Percentiles rank a stretch among this genome's conserved stretches.
Evolutionary conservation across 257 asterid genomes (phyloP).

Genomic region (Anisodus tanguticus): DNA sequence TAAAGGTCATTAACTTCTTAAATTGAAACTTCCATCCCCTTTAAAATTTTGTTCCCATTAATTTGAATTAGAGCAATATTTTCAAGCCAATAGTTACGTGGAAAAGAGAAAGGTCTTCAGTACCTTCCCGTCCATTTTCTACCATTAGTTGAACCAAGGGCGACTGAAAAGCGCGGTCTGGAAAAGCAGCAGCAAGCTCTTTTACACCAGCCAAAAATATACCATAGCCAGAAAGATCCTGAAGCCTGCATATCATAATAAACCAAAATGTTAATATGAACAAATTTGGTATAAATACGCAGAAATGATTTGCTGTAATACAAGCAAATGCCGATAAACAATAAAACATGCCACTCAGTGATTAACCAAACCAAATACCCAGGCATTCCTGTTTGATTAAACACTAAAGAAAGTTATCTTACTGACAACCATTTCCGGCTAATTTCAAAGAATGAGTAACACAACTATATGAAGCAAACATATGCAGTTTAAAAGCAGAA

Average conservation of each 20-base stretch:
- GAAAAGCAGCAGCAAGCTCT: conserved; percentile 25
- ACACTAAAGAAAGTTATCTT: no score
- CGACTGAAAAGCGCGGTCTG: conserved; percentile 25
- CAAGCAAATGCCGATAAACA: not conserved
- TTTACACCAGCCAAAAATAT: conserved; percentile 20
- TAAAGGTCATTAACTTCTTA: not conserved
- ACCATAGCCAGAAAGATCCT: conserved; percentile 16
- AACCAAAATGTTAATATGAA: conserved; percentile 15
- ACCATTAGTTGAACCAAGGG: conserved; percentile 34
- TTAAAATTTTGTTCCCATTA: not conserved
- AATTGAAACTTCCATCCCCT: not conserved
- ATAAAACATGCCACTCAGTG: not conserved
- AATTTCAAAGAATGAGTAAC: no score
- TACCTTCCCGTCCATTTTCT: conserved; percentile 29
- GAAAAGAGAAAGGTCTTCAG: not conserved
- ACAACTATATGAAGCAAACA: no score
- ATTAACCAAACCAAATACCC: no score
- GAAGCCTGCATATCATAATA: conserved; percentile 25
- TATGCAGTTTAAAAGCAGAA: no score
- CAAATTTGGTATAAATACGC: not conserved
- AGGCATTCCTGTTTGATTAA: no score
- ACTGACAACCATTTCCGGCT: no score
- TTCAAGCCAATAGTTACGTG: not conserved
- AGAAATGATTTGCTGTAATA: not conserved
- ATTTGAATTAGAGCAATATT: not conserved